Conservation (phyloP, 1,284 basidiomycete species). For the Boletus sp. region DNA sequence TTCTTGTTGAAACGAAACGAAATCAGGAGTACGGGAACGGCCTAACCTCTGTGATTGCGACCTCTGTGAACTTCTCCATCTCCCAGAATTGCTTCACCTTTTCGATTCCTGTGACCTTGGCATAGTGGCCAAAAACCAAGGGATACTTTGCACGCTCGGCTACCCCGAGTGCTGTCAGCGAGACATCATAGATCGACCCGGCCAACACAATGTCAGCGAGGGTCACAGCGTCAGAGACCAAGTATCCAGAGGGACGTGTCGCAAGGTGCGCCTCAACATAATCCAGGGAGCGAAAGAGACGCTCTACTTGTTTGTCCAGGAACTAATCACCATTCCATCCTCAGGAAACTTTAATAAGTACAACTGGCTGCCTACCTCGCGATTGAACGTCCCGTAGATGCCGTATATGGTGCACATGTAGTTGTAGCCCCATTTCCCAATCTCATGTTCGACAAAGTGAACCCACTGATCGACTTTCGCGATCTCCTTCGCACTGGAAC, state of each 20-base stretch:
- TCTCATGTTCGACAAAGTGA: conserved; percentile 52
- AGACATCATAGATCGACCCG: conserved; percentile 37
- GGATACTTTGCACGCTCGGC: conserved; percentile 44
- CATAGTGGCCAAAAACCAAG: conserved; percentile 52
- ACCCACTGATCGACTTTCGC: conserved; percentile 57
- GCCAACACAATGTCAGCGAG: conserved; percentile 59
- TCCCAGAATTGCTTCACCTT: conserved; percentile 37
- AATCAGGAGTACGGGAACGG: background rate
- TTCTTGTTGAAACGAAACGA: no score
- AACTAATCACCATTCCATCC: background rate
- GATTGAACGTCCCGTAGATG: background rate
- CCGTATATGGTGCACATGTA: conserved; percentile 1
- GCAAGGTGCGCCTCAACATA: conserved; percentile 53
- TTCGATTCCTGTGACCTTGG: conserved; percentile 52
- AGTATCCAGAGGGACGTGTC: conserved; percentile 45
- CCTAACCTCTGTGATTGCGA: background rate
- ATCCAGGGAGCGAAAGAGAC: conserved; percentile 31
- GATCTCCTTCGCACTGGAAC: conserved; percentile 45
- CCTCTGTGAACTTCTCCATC: background rate
- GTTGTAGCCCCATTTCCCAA: conserved; percentile 11
- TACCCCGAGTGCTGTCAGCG: conserved; percentile 40
- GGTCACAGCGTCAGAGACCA: conserved; percentile 61
- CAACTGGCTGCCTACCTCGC: background rate
- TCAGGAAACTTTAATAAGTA: background rate
- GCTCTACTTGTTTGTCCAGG: conserved; percentile 11